These are phyloP conservation scores for Sphaerosporella brunnea DNA, from an alignment of 495 filamentous ascomycete genomes.

Conservation along the genomic window DNA sequence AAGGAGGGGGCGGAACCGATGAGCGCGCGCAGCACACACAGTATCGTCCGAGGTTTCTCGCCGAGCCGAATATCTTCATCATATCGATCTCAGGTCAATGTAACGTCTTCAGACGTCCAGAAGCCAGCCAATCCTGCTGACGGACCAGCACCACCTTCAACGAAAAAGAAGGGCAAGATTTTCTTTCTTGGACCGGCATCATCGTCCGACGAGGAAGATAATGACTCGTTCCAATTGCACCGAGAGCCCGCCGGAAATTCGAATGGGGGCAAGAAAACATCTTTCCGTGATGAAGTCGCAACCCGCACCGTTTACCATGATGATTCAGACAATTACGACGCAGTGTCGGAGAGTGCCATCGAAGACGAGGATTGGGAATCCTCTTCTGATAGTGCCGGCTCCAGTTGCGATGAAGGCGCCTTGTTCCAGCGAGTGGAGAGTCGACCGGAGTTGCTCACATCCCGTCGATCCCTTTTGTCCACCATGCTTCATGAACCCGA, in stretches of 20 bases:
- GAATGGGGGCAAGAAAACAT: slow-evolving; percentile 54
- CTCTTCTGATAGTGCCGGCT: slow-evolving; percentile 67
- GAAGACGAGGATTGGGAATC: slow-evolving; percentile 93
- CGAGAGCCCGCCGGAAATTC: slow-evolving; percentile 5
- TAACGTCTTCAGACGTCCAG: slow-evolving; percentile 11
- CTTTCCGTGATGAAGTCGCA: slow-evolving; percentile 63
- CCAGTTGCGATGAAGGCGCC: slow-evolving; percentile 42
- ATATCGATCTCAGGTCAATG: slow-evolving; percentile 37
- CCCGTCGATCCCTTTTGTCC: slow-evolving; percentile 74
- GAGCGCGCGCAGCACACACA: slow-evolving; percentile 43
- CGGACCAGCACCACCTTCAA: slow-evolving; percentile 31
- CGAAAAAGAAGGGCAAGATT: slow-evolving; percentile 34
- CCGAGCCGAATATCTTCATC: slow-evolving; percentile 59
- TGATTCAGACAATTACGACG: slow-evolving; percentile 52
- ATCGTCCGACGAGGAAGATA: slow-evolving; percentile 15
- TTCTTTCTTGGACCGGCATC: slow-evolving; percentile 41
- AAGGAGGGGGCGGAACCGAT: background rate
- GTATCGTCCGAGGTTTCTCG: slow-evolving; percentile 74
- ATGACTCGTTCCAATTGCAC: slow-evolving; percentile 12
- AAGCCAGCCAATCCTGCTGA: slow-evolving; percentile 20
- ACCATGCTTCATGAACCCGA: slow-evolving; percentile 65
- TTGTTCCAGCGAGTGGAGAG: slow-evolving; percentile 80
- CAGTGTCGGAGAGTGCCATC: slow-evolving; percentile 62
- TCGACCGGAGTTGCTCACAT: slow-evolving; percentile 54
- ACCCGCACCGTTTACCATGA: slow-evolving; percentile 48